Evolutionary conservation across 768 basidiomycete genomes (phyloP), one percentile per base, ranked within the genome.

Genomic region (Amanita pseudoporphyria): DNA sequence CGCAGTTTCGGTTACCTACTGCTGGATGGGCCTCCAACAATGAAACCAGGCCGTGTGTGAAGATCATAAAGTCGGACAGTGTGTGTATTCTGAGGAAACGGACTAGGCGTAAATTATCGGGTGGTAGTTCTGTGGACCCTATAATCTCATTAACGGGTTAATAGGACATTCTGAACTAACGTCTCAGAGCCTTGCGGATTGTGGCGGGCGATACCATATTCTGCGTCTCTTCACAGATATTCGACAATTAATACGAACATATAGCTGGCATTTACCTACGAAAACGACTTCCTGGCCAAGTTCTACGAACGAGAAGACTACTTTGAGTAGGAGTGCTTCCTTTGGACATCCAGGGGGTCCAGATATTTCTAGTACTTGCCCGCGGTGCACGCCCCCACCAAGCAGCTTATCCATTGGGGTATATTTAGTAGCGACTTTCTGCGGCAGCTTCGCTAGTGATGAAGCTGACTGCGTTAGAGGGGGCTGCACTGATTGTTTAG

Each of bases 261-360:
- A 56, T 26, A n/a, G 21, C 4, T 47, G 31, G 37, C 24, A 57
- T 68, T 63, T 63, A 86, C 87, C 87, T 52, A 82, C 66, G 54
- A 87, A 81, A 18, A 88, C 62, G 5, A 82, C 72, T n/a, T 73
- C 71, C 41, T 78, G 70, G 0, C 67, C 67, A 3, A 66, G 61
- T 51, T 75, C 64, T 2, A 75, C 63, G 49, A 82, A 78, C 3
- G 64, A 69, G 30, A 64, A 60, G 12, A 73, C 70, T 39, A 85
- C 71, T 45, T 72, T 69, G 12, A 73, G 62, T 7, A 76, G 75
- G 6, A 87, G 54, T 10, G 57, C 59, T 51, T 82, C 82, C 54
- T 85, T 88, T 9, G 77, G 74, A 33, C 76, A 73, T 42, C 87
- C 87, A 0, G 87, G 86, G 39, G 84, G 82, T 0, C 87, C 86